These are phyloP conservation scores for Podaxis mareebaensis DNA, from an alignment of 768 basidiomycete genomes.

Conservation along the genomic window DNA sequence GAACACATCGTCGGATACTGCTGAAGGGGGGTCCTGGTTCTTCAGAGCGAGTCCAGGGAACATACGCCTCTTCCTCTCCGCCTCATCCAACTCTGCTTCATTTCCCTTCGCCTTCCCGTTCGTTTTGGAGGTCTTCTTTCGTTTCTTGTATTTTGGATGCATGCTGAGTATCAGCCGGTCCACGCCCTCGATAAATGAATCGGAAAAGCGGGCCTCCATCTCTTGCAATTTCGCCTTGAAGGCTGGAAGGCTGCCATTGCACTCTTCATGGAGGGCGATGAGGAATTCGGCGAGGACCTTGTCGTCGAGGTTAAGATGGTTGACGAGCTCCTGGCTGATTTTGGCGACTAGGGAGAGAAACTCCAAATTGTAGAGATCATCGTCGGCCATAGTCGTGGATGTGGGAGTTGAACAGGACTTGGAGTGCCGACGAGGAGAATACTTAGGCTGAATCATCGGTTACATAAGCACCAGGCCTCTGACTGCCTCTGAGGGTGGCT, in stretches of 20 bases:
- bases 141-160: conserved; percentile 95
- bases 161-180: conserved; percentile 93
- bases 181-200: conserved; percentile 88
- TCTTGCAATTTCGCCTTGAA: conserved; percentile 84
- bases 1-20: conserved; percentile 73
- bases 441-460: neutral
- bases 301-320: conserved; percentile 83
- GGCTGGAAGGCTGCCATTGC: conserved; percentile 66
- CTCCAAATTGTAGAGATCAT: conserved; percentile 91
- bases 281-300: conserved; percentile 95
- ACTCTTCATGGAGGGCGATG: conserved; percentile 84
- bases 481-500: conserved; percentile 7
- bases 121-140: conserved; percentile 32
- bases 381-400: conserved; percentile 52
- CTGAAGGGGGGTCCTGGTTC: conserved; percentile 65
- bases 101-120: conserved; percentile 38
- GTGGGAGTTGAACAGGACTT: conserved; percentile 9
- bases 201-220: conserved; percentile 81
- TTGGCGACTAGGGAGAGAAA: conserved; percentile 87
- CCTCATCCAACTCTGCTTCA: conserved; percentile 48
- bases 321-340: conserved; percentile 91
- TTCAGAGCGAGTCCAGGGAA: conserved; percentile 90
- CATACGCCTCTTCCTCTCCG: conserved; percentile 78
- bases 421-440: neutral
- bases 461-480: conserved; percentile 13